These are phyloP conservation scores for Talaromyces sp. DNA, from an alignment of 2,329 filamentous ascomycete genomes.

Conservation along the genomic window DNA sequence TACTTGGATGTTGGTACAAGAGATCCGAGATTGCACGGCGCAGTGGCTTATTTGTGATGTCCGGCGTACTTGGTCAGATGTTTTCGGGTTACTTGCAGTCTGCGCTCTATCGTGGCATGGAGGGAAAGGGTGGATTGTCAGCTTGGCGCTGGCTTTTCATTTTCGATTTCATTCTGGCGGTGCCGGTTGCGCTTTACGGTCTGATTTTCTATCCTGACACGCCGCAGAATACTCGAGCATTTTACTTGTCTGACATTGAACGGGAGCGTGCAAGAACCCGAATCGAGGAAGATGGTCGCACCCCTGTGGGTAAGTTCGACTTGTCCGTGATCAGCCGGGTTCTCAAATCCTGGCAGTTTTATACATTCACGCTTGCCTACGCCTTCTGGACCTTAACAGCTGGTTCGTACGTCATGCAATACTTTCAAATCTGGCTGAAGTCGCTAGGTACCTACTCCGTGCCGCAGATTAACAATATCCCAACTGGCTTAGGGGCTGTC, in stretches of 20 bases:
- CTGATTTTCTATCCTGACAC: slow-evolving; percentile 10
- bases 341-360: slow-evolving; percentile 8
- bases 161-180: slow-evolving; percentile 10
- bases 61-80: slow-evolving; percentile 9
- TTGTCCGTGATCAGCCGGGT: not conserved
- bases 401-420: not conserved
- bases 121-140: not conserved
- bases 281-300: not conserved
- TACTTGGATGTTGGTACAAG: slow-evolving; percentile 13
- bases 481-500: slow-evolving; percentile 7
- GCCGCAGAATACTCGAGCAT: not conserved
- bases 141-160: slow-evolving; percentile 15
- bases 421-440: not conserved
- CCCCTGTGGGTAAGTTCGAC: not conserved
- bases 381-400: not conserved
- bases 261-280: not conserved
- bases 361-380: not conserved
- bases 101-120: slow-evolving; percentile 9
- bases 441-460: slow-evolving; percentile 5
- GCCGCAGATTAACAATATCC: slow-evolving; percentile 6
- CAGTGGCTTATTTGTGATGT: slow-evolving; percentile 9
- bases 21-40: slow-evolving; percentile 10
- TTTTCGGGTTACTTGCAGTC: slow-evolving; percentile 13
- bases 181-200: slow-evolving; percentile 6
- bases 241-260: not conserved